Evolutionary conservation across 1,139 yeast genomes (phyloP).

Genomic region (Debaryomyces udenii): DNA sequence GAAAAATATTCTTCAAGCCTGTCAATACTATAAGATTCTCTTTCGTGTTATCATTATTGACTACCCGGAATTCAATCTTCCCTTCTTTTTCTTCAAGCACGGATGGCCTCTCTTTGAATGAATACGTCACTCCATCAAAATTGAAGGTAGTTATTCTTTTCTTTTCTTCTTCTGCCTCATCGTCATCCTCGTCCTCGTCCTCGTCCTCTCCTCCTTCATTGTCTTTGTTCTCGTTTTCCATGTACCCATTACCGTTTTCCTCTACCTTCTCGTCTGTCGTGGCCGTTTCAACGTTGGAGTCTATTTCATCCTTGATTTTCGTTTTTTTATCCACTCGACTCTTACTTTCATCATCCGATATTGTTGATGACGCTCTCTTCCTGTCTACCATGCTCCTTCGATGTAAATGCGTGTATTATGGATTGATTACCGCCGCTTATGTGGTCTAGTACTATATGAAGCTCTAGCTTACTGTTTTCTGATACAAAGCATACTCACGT

Average conservation of each 20-base stretch:
- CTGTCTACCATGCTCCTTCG: constrained; percentile 32
- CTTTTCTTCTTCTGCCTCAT: constrained; percentile 55
- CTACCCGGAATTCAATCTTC: constrained; percentile 30
- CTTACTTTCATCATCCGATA: constrained; percentile 31
- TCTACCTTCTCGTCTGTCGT: constrained; percentile 19
- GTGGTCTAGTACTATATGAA: too few species aligned
- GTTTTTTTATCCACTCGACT: constrained; percentile 41
- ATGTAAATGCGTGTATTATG: background rate
- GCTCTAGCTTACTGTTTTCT: too few species aligned
- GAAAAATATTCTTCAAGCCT: constrained; percentile 93
- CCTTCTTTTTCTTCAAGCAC: constrained; percentile 38
- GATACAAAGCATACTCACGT: too few species aligned
- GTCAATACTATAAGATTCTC: constrained; percentile 91
- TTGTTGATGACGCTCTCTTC: constrained; percentile 29
- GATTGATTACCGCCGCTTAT: constrained; percentile 1
- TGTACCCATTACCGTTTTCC: constrained; percentile 14
- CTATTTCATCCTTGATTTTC: constrained; percentile 20
- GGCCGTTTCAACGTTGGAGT: constrained; percentile 16
- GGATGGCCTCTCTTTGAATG: constrained; percentile 90
- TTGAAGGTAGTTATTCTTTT: constrained; percentile 52
- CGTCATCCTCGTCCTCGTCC: constrained; percentile 45
- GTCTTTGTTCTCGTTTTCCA: constrained; percentile 20
- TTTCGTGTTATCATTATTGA: constrained; percentile 85
- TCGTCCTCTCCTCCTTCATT: constrained; percentile 29
- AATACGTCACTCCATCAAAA: constrained; percentile 77